Evolutionary conservation across 2,329 filamentous ascomycete species (phyloP), one percentile per base, ranked within the genome.

Genomic region (Ophiostoma himal-ulmi): DNA sequence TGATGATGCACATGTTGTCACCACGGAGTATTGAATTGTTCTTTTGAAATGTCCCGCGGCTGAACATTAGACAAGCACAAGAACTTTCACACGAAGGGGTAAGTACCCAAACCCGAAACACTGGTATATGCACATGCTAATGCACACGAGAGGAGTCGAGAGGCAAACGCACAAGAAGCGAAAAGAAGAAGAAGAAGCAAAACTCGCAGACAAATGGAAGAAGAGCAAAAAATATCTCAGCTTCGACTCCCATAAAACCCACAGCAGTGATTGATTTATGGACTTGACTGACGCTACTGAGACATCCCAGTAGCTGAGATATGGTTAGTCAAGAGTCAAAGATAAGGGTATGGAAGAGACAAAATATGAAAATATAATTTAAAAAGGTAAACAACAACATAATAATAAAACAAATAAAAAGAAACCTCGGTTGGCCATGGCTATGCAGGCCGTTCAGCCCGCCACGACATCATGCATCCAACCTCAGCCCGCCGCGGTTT

Each of bases 91-190:
- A 26, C 3, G n/a, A 26, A 57, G 52, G 52, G 52, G 22, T 57
- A 57, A 57, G 36, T 20, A 60, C 14, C 14, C 10, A 6, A 62
- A 62, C 13, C 26, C 57, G 57, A 62, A 62, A 62, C 57, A 62
- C 57, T 62, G 57, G 57, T 26, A 34, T 62, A 34, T 62, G 57
- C 57, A 62, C 26, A 62, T 62, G 26, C 57, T 62, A 62, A 62
- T 62, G 57, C 57, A 62, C 57, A 14, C 57, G 26, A 62, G 57
- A 36, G 57, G 57, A 62, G 57, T 62, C 57, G 22, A 62, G 26
- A 62, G 26, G 26, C 26, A 62, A 62, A 30, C 57, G 17, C 26
- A 14, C 57, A 62, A 62, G 17, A 48, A 48, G 17, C 57, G 11
- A 7, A 17, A 62, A 14, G 11, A 62, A 62, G 13, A 11, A 34